These are phyloP conservation scores for Solanum gracilifrons DNA, from an alignment of 257 asterid species.

Conservation along the genomic window DNA sequence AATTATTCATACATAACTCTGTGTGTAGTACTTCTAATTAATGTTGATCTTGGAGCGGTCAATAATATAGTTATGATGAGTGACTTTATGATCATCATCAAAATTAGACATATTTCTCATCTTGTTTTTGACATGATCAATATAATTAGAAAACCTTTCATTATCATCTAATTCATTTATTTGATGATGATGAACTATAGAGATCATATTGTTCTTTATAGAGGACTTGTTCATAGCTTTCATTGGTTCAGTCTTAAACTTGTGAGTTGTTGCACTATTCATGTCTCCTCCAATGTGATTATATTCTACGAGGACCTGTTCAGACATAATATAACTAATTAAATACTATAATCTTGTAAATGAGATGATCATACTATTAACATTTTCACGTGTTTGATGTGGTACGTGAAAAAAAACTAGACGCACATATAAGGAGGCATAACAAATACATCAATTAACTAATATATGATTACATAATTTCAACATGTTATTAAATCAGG, in stretches of 20 bases:
- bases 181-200: neutral
- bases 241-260: neutral
- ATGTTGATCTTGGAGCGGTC: neutral
- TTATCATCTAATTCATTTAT: neutral
- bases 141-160: conserved; percentile 19
- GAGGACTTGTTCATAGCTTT: neutral
- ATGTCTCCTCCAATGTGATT: neutral
- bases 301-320: neutral
- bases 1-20: neutral
- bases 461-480: neutral
- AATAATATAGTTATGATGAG: neutral
- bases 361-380: neutral
- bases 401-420: neutral
- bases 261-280: neutral
- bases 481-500: neutral
- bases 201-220: neutral
- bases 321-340: neutral
- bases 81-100: conserved; percentile 18
- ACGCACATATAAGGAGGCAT: neutral
- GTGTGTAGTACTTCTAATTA: neutral
- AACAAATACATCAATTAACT: neutral
- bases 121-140: conserved; percentile 18
- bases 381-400: no score
- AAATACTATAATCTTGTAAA: neutral
- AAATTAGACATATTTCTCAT: conserved; percentile 14